Evolutionary conservation across 768 basidiomycete species (phyloP).

Genomic region (Termitomyces bulborhizus): DNA sequence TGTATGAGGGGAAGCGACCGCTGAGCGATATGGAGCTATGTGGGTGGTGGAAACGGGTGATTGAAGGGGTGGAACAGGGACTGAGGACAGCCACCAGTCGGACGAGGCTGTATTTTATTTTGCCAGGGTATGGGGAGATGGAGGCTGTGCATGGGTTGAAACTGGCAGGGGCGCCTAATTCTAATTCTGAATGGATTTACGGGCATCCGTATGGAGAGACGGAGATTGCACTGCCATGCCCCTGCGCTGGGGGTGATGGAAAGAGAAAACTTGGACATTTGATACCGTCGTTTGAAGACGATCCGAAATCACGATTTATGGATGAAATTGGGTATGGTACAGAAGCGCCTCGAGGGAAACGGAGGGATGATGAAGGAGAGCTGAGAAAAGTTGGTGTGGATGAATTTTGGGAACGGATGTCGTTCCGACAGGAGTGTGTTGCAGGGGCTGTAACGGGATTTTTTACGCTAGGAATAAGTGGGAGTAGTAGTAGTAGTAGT

Average conservation of each 20-base stretch:
- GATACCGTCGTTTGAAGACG: conserved; percentile 93
- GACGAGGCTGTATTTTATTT: conserved; percentile 46
- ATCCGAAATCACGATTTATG: conserved; percentile 91
- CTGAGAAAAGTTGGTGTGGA: conserved; percentile 54
- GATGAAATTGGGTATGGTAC: conserved; percentile 80
- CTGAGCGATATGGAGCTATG: conserved; percentile 76
- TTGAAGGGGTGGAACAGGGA: conserved; percentile 46
- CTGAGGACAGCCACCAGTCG: conserved; percentile 20
- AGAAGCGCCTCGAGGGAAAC: conserved; percentile 33
- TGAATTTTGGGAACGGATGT: conserved; percentile 98
- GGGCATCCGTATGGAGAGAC: conserved; percentile 70
- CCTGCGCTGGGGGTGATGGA: conserved; percentile 9
- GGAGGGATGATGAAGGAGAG: conserved; percentile 53
- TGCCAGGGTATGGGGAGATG: conserved; percentile 63
- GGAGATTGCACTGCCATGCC: conserved; percentile 43
- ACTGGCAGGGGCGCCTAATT: conserved; percentile 13
- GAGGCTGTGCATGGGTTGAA: conserved; percentile 62
- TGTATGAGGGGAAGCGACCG: conserved; percentile 62
- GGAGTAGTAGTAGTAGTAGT: too few relatives aligned
- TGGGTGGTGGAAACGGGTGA: conserved; percentile 86
- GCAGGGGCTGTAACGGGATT: conserved; percentile 91
- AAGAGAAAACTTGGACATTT: conserved; percentile 54
- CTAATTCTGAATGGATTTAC: conserved; percentile 51
- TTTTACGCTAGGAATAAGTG: conserved; percentile 59
- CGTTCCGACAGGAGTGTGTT: conserved; percentile 91